Conservation (phyloP, 2,329 filamentous ascomycete species). For the Chrysosporium keratinophilum region DNA sequence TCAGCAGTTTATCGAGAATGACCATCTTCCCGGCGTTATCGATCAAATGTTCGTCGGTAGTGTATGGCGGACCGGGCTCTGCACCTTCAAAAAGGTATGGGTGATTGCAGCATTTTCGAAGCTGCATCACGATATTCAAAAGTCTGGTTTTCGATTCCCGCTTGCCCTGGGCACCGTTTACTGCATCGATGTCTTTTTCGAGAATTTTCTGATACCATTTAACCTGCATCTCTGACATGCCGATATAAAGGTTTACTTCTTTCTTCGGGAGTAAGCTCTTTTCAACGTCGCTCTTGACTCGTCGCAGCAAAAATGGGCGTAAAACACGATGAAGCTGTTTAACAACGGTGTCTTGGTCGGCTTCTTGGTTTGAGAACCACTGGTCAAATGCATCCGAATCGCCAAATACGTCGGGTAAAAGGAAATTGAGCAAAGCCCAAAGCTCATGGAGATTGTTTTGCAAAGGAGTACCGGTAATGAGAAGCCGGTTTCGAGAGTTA, state of each 20-base stretch:
- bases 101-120: constrained; percentile 97
- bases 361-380: constrained; percentile 88
- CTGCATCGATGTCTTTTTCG: constrained; percentile 97
- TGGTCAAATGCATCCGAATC: constrained; percentile 94
- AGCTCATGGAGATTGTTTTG: constrained; percentile 98
- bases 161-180: constrained; percentile 92
- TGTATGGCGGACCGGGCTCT: constrained; percentile 93
- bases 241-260: constrained; percentile 91
- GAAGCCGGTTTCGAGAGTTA: constrained; percentile 83
- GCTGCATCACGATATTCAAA: constrained; percentile 98
- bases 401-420: constrained; percentile 95
- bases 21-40: constrained; percentile 96
- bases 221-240: constrained; percentile 98
- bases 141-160: constrained; percentile 94
- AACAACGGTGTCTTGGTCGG: constrained; percentile 89
- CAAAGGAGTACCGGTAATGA: constrained; percentile 92
- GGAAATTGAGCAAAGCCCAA: constrained; percentile 93
- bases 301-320: constrained; percentile 83
- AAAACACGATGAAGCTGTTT: constrained; percentile 90
- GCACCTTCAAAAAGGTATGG: constrained; percentile 96
- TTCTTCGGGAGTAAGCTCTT: constrained; percentile 97
- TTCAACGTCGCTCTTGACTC: constrained; percentile 95
- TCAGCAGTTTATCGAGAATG: constrained; percentile 83
- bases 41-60: constrained; percentile 90
- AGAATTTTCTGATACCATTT: constrained; percentile 99